Evolutionary conservation across 176 grass and related monocot genomes (phyloP).

Genomic region (Pontederia paniculata): DNA sequence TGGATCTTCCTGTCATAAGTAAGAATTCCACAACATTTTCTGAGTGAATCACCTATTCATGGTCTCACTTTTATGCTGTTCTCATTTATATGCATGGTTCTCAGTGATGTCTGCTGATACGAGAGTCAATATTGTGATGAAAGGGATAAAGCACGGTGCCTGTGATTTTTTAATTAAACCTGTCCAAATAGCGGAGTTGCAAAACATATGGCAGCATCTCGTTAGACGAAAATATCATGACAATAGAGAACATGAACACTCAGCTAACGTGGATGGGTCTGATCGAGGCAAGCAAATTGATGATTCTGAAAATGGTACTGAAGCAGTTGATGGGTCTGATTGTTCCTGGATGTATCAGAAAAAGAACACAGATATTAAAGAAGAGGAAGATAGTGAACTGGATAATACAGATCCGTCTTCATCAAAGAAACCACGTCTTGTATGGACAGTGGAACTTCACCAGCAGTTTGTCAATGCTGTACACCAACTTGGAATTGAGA

Average conservation of each 20-base stretch:
- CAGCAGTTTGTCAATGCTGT: conserved; percentile 15
- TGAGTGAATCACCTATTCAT: too few species aligned
- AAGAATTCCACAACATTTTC: too few species aligned
- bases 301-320: conserved; percentile 2
- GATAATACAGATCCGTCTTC: background rate
- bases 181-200: conserved; percentile 1
- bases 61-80: too few species aligned
- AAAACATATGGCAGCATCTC: conserved; percentile 12
- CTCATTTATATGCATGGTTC: background rate
- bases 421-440: conserved; percentile 4
- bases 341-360: background rate
- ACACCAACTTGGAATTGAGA: conserved; percentile 2
- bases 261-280: background rate
- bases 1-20: conserved; percentile 10
- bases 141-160: conserved; percentile 5
- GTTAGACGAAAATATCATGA: conserved; percentile 1
- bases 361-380: conserved; percentile 3
- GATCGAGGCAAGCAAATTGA: background rate
- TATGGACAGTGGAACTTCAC: conserved; percentile 12
- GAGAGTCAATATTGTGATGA: background rate
- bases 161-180: conserved; percentile 11
- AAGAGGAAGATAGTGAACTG: conserved; percentile 9
- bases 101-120: conserved; percentile 8
- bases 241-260: background rate
- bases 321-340: background rate